phyloP scores from a whole-genome alignment of 352 stramenopile species.

The Phytopythium oedochilum region DNA sequence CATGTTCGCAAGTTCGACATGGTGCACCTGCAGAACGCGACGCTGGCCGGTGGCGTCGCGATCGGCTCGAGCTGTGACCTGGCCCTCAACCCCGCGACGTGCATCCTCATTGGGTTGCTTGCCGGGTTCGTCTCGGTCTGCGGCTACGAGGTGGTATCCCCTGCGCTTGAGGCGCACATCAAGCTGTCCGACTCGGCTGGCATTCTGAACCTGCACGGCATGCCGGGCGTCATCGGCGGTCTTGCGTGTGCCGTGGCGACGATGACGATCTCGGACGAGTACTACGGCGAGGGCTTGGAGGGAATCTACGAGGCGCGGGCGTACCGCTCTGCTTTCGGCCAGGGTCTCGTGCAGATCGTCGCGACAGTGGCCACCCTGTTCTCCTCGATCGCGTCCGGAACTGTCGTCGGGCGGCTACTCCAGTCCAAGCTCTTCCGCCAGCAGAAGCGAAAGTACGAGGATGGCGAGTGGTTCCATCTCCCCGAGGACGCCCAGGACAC shows the following conservation, averaged over 20 bases:
- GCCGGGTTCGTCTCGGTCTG: conserved; percentile 34
- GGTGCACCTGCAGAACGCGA: conserved; percentile 84
- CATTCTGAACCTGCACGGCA: conserved; percentile 72
- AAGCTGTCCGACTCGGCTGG: conserved; percentile 38
- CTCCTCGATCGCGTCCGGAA: conserved; percentile 27
- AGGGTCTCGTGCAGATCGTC: conserved; percentile 45
- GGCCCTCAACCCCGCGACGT: conserved; percentile 43
- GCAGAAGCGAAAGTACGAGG: conserved; percentile 46
- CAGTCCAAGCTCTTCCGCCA: conserved; percentile 38
- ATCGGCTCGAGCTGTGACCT: conserved; percentile 67
- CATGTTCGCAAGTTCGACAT: conserved; percentile 61
- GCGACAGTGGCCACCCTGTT: conserved; percentile 27
- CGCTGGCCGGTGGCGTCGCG: conserved; percentile 69
- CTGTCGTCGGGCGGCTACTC: conserved; percentile 27
- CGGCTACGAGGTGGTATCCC: conserved; percentile 37
- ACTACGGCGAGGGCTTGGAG: conserved; percentile 30
- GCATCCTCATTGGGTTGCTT: conserved; percentile 35
- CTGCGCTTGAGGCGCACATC: conserved; percentile 28
- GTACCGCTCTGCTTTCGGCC: conserved; percentile 27
- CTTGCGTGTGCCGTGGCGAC: conserved; percentile 45
- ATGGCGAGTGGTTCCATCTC: conserved; percentile 58
- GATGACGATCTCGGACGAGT: conserved; percentile 35
- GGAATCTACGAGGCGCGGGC: conserved; percentile 35
- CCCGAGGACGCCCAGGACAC: conserved; percentile 12
- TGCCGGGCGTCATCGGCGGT: conserved; percentile 52